phyloP scores from a whole-genome alignment of 2,329 filamentous ascomycete genomes.

The Tolypocladium ophioglossoides region DNA sequence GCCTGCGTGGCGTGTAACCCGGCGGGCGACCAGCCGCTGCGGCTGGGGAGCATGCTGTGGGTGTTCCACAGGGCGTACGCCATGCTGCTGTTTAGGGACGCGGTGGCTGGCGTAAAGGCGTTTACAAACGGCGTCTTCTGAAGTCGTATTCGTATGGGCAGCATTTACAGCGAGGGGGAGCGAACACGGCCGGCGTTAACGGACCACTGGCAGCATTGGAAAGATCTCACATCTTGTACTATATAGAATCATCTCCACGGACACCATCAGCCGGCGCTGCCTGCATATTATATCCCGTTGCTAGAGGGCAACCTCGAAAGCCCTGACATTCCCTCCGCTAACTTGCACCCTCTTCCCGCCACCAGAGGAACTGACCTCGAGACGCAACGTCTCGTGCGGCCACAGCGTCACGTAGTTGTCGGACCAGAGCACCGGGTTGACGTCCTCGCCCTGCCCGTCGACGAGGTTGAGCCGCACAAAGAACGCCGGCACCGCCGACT shows the following conservation, averaged over 20 bases:
- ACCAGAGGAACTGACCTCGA: slow-evolving; percentile 8
- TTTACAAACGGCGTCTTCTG: not conserved
- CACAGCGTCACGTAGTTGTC: slow-evolving; percentile 55
- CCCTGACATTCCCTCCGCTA: slow-evolving; percentile 8
- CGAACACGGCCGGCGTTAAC: not conserved
- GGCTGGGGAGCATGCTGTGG: slow-evolving; percentile 6
- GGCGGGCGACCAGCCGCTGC: slow-evolving; percentile 7
- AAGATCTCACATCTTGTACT: not conserved
- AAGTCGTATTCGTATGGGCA: not conserved
- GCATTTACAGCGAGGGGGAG: not conserved
- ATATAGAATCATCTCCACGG: too few species aligned
- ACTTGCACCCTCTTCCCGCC: slow-evolving; percentile 5
- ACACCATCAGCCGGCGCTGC: too few species aligned
- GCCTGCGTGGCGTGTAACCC: slow-evolving; percentile 17
- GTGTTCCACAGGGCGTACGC: slow-evolving; percentile 15
- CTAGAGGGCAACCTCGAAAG: not conserved
- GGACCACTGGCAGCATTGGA: not conserved
- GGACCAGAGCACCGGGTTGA: slow-evolving; percentile 44
- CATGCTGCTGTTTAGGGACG: slow-evolving; percentile 15
- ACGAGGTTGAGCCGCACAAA: slow-evolving; percentile 44
- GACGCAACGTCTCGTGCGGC: slow-evolving; percentile 37
- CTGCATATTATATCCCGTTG: not conserved
- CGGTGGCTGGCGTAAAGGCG: slow-evolving; percentile 2
- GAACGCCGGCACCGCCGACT: slow-evolving; percentile 40
- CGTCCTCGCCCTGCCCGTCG: slow-evolving; percentile 29